Evolutionary conservation across 345 rosid species (phyloP).

Genomic region (Salix viminalis): DNA sequence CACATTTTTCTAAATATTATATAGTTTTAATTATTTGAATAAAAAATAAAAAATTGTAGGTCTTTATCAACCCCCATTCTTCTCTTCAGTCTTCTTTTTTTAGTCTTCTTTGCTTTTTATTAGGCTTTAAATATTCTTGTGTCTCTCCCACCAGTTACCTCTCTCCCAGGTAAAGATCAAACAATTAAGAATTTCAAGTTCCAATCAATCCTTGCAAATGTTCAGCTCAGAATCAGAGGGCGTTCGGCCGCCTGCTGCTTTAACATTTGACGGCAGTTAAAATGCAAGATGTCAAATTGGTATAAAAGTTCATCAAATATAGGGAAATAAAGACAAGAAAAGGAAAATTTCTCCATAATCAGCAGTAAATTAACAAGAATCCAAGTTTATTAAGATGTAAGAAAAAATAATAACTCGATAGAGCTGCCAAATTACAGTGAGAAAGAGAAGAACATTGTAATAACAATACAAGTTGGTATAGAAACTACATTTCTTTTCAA

Average conservation of each 20-base stretch:
- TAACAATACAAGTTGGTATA: neutral
- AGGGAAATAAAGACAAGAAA: neutral
- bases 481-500: neutral
- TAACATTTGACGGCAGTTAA: neutral
- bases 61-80: too few relatives aligned
- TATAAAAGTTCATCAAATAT: neutral
- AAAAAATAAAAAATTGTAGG: too few relatives aligned
- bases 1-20: too few relatives aligned
- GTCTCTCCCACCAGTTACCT: too few relatives aligned
- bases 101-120: too few relatives aligned
- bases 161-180: too few relatives aligned
- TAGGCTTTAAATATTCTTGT: too few relatives aligned
- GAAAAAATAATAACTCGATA: neutral
- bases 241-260: neutral
- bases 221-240: neutral
- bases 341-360: neutral
- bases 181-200: neutral
- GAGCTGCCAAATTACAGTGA: neutral
- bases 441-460: neutral
- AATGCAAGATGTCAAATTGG: neutral
- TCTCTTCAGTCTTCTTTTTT: too few relatives aligned
- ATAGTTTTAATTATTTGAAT: too few relatives aligned
- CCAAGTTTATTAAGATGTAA: neutral
- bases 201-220: neutral
- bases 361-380: neutral